Base-by-base conservation (phyloP, 768 basidiomycete species). In the Calocera cornea region DNA sequence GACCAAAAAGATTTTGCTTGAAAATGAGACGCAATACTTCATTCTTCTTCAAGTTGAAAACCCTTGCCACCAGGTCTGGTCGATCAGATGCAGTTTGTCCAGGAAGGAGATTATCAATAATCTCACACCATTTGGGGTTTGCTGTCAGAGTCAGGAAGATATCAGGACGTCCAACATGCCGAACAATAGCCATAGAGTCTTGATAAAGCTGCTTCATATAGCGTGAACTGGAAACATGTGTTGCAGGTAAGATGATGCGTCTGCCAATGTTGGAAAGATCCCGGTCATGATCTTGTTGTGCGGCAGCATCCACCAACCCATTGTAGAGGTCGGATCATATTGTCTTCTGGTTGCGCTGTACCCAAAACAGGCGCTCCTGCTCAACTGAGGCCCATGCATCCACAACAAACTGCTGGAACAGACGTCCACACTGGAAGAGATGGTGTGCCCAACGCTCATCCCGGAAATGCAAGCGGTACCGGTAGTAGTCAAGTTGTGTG, bases 31-130 rank as follows among this genome's bases (percentile, higher is more conserved):
- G 66, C 0, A 82, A 22, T 1, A 82, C 64, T 0, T 74, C 77
- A 12, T 78, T 69, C 44, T 76, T 77, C 72, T 84, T 83, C 60
- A 73, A 38, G 16, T 79, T 44, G 69, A 86, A 84, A 0, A 86
- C 79, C 0, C 77, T 69, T 1, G 77, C 73, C 0, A 83, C 77
- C 66, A 84, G 68, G 68, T 84, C 82, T 17, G 83, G 84, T 0
- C 79, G 70, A 69, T 72, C 71, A 8, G 31, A 14, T 7, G 68
- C 36, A n/a, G 44, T 64, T 41, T 72, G 71, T 34, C 68, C 68
- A 16, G 71, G 71, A 14, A 36, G 8, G 0, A 72, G 65, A 7
- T 34, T 34, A 0, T 64, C 66, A 12, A 31, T 50, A 16, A 72
- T 71, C 64, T 71, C 70, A n/a, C n/a, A 33, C 71, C 71, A 72